Evolutionary conservation across 371 early-diverging fungal species (phyloP), one percentile per base, ranked within the genome.

Genomic region (Mucor lusitanicus): DNA sequence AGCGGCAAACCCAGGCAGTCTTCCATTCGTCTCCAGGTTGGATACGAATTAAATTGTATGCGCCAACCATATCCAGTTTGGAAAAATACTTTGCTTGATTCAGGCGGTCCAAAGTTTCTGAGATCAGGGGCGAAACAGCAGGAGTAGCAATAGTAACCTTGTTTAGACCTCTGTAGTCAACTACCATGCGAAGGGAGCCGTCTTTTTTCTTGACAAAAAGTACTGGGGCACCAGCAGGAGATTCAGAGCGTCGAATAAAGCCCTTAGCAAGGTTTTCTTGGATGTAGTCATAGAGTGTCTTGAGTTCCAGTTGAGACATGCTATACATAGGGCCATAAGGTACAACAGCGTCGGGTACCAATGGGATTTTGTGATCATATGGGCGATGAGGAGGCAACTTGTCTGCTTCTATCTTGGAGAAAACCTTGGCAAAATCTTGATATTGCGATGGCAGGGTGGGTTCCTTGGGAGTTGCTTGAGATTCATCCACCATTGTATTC

Each of bases 171-270:
- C 85, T 68, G 59, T 87, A 89, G 32, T 87, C 83, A 0, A 77
- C 65, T 35, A 77, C 68, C 2, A 84, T 21, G 0, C 80, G 74
- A 2, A 87, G 33, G 0, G 69, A 23, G 1, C 85, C 83, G 57
- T 85, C 83, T 27, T 84, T 77, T 62, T 90, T 87, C 28, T 77
- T 76, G 4, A 81, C 83, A 69, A 87, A 85, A 11, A 86, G 67
- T 6, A 82, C 68, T 0, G 86, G 87, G 5, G 85, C 79, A 8
- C 79, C 86, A 46, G 71, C 70, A 12, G 86, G 82, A 8, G 83
- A 82, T 17, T 54, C 63, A 0, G 83, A 82, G 0, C 71, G 72
- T 7, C 66, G 40, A 17, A 85, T 84, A 71, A 85, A 2, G 7
- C 77, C 81, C 55, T 72, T 71, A 1, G 27, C 64, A 12, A 76